Conservation (phyloP, 768 basidiomycete species). For the Suillus paluster region DNA sequence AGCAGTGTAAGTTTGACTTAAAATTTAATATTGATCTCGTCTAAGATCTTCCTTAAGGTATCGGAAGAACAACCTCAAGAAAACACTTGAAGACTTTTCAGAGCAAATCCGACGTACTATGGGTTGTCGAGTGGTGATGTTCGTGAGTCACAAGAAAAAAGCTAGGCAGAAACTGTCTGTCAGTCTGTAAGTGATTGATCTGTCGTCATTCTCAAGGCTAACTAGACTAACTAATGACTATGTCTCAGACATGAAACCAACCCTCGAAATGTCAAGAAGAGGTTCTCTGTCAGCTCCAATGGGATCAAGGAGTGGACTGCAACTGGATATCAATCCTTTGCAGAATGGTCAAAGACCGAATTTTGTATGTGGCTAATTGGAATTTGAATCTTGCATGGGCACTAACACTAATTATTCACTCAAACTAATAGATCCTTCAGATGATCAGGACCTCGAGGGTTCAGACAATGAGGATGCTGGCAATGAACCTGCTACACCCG, state of each 20-base stretch:
- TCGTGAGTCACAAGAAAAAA: conserved; percentile 3
- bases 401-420: background rate
- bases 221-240: background rate
- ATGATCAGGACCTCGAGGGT: background rate
- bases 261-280: background rate
- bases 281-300: background rate
- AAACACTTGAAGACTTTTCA: background rate
- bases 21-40: background rate
- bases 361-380: background rate
- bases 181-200: background rate
- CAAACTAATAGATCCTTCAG: conserved; percentile 1
- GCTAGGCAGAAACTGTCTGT: background rate
- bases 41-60: background rate
- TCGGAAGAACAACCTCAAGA: conserved; percentile 3
- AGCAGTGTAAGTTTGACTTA: background rate
- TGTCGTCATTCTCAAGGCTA: background rate
- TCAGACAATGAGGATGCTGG: background rate
- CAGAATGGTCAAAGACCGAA: background rate
- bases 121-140: background rate
- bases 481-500: background rate
- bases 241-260: background rate
- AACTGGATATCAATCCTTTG: background rate
- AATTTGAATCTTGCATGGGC: background rate
- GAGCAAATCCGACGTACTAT: background rate
- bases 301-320: background rate